Evolutionary conservation across 768 basidiomycete species (phyloP), one percentile per base, ranked within the genome.

Genomic region (Pisolithus microcarpus): DNA sequence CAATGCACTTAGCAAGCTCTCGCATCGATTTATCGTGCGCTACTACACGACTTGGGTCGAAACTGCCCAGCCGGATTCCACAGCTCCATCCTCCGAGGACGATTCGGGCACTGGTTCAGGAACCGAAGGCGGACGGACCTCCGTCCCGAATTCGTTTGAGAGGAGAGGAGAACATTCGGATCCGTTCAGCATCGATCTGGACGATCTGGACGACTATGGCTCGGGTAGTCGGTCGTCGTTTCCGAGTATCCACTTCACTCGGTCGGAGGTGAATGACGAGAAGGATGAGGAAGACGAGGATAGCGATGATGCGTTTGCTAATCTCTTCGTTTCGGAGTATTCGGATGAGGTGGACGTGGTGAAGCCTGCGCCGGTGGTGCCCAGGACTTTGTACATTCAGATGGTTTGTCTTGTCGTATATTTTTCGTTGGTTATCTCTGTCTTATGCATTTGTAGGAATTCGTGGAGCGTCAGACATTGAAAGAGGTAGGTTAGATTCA

Each of bases 1-100:
- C 43, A 88, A 87, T 53, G 88, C 88, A 0, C 72, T 96, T n/a
- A 90, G 87, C 59, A 75, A 84, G 30, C 78, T 97, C 26, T 87
- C 84, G 38, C 93, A 97, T 64, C 84, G 86, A 7, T 89, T 85
- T 68, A 87, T 97, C 58, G 94, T 96, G 18, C 81, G 92, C 38
- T 96, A 94, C 65, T 91, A 83, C 65, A 91, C 89, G 3, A 89
- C 88, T 5, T 91, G 90, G 91, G 77, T 92, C 18, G 89, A 92
- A 62, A 79, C 76, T 0, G 71, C 75, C 9, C 85, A 86, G 51
- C 67, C 73, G 2, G 61, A 69, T 1, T 77, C 80, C 9, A 67
- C 72, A n/a, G 69, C 71, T 13, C 58, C 60, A 13, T 78, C 78
- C 5, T 77, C 80, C 10, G 77, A 76, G 39, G 70, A 69, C 10